These are phyloP conservation scores for Ophiostoma fasciatum DNA, from an alignment of 2,329 filamentous ascomycete species.

Conservation along the genomic window DNA sequence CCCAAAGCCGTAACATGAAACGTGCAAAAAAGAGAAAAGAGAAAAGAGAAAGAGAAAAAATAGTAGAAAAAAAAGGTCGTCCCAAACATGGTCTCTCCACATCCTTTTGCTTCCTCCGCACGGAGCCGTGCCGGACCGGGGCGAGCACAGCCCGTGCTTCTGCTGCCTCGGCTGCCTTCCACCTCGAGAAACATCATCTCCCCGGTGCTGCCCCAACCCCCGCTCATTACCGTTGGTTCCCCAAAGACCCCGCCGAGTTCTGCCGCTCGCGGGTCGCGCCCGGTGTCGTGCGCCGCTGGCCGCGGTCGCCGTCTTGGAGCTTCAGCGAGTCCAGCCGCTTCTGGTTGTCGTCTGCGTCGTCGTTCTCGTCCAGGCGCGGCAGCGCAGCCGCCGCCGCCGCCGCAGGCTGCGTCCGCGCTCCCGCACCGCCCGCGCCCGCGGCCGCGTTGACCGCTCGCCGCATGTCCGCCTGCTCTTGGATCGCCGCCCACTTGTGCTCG, in stretches of 20 bases:
- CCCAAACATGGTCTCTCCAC: too few species aligned
- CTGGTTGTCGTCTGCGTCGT: slow-evolving; percentile 70
- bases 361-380: slow-evolving; percentile 56
- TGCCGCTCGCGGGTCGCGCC: slow-evolving; percentile 34
- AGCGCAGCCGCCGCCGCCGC: slow-evolving; percentile 10
- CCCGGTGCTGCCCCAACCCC: too few species aligned
- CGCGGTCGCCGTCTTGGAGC: slow-evolving; percentile 65
- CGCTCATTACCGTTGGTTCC: slow-evolving; percentile 30
- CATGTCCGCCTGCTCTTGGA: slow-evolving; percentile 65
- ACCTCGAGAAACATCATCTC: too few species aligned
- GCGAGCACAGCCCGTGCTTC: too few species aligned
- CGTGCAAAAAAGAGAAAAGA: neutral
- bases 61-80: neutral
- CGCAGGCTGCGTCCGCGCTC: neutral
- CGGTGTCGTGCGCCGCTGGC: slow-evolving; percentile 30
- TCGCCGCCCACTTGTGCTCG: slow-evolving; percentile 76
- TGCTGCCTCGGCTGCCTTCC: too few species aligned
- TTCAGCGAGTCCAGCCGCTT: slow-evolving; percentile 81
- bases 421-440: slow-evolving; percentile 4
- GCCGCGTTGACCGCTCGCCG: slow-evolving; percentile 33
- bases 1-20: too few species aligned
- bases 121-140: too few species aligned
- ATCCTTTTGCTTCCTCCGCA: too few species aligned
- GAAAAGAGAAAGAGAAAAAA: neutral
- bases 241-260: slow-evolving; percentile 39